Conservation (phyloP, 495 filamentous ascomycete species). For the Penicillium malachiteum region DNA sequence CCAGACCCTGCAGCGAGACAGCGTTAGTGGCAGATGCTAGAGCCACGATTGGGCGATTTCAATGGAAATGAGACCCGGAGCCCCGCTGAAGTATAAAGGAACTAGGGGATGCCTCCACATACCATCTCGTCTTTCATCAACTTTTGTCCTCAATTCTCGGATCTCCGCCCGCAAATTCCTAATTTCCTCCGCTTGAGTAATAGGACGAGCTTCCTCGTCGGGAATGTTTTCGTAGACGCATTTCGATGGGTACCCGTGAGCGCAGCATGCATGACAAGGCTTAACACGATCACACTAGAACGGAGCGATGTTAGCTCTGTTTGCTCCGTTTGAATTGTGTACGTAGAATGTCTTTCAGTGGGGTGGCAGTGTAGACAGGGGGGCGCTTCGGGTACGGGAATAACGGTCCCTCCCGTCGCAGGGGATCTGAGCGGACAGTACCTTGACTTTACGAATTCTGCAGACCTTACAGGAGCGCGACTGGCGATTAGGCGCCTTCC, state of each 20-base stretch:
- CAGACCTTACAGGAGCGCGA: slow-evolving; percentile 48
- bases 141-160: slow-evolving; percentile 29
- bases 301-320: slow-evolving; percentile 16
- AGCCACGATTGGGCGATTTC: not conserved
- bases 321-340: not conserved
- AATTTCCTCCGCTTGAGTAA: slow-evolving; percentile 46
- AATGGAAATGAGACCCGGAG: not conserved
- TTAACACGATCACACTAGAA: slow-evolving; percentile 47
- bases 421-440: slow-evolving; percentile 32
- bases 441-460: slow-evolving; percentile 47
- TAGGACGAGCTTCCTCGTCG: slow-evolving; percentile 39
- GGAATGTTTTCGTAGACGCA: slow-evolving; percentile 40
- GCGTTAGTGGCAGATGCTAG: slow-evolving; percentile 10
- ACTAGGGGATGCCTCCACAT: slow-evolving; percentile 4
- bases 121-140: slow-evolving; percentile 32
- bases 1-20: slow-evolving; percentile 20
- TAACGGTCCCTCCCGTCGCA: slow-evolving; percentile 18
- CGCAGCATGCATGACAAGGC: slow-evolving; percentile 48
- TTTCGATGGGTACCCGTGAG: slow-evolving; percentile 47
- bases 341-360: not conserved
- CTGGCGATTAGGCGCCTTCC: slow-evolving; percentile 33
- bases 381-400: slow-evolving; percentile 3
- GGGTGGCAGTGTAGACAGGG: no score
- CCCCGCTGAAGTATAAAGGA: not conserved
- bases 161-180: slow-evolving; percentile 42